Evolutionary conservation across 192 early-diverging fungal species (phyloP).

Genomic region (Piromyces sp.): DNA sequence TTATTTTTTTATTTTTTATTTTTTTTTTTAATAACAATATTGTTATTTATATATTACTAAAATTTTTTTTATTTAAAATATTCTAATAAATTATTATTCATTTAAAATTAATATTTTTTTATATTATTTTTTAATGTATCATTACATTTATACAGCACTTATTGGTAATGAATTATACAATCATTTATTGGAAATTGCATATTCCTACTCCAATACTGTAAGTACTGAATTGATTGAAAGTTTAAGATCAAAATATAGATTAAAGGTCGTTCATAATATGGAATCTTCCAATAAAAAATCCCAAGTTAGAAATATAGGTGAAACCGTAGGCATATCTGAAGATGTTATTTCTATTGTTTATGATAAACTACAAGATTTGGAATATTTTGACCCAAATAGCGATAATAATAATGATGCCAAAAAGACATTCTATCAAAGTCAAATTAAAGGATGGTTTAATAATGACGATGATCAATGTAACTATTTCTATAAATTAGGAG

Average conservation of each 20-base stretch:
- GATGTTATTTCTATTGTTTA: slow-evolving; percentile 32
- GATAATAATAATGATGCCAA: background rate
- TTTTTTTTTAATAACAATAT: too few species aligned
- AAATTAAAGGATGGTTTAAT: background rate
- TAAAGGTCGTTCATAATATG: slow-evolving; percentile 37
- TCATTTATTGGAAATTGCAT: slow-evolving; percentile 18
- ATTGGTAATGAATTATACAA: slow-evolving; percentile 19
- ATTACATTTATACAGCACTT: slow-evolving; percentile 1
- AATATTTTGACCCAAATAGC: slow-evolving; percentile 6
- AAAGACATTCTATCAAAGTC: background rate
- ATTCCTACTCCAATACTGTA: slow-evolving; percentile 15
- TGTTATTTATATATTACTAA: too few species aligned
- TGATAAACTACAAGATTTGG: slow-evolving; percentile 21
- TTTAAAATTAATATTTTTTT: too few species aligned
- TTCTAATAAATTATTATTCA: too few species aligned
- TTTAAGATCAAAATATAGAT: slow-evolving; percentile 19
- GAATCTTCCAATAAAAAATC: slow-evolving; percentile 27
- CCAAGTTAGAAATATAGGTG: slow-evolving; percentile 30
- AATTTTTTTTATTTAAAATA: too few species aligned
- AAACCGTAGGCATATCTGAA: slow-evolving; percentile 26
- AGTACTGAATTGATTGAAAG: slow-evolving; percentile 27
- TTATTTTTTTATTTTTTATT: too few species aligned
- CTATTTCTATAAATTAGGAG: background rate
- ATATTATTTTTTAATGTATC: too few species aligned
- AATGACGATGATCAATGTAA: background rate